Evolutionary conservation across 805 yeast species (phyloP).

Genomic region (Pichia exigua): DNA sequence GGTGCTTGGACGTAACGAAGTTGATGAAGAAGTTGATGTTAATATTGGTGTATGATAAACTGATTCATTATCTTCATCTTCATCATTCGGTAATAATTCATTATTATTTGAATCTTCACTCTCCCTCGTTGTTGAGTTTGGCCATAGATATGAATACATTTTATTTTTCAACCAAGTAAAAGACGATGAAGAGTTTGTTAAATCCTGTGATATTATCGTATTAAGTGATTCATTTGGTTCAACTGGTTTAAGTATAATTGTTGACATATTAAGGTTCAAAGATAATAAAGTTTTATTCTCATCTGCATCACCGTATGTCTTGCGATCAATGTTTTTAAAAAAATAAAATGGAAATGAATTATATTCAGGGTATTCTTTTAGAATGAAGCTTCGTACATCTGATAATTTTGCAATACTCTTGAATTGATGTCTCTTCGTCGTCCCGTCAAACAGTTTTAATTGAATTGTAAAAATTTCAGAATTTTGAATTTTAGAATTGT

Average conservation of each 20-base stretch:
- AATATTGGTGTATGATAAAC: conserved; percentile 23
- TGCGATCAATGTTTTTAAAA: conserved; percentile 48
- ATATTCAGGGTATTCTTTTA: conserved; percentile 39
- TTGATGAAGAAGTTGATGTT: conserved; percentile 10
- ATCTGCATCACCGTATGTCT: conserved; percentile 53
- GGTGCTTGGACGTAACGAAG: conserved; percentile 10
- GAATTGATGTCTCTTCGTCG: conserved; percentile 46
- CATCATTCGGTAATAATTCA: neutral
- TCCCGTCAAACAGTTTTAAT: conserved; percentile 61
- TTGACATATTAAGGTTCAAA: conserved; percentile 60
- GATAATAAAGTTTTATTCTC: conserved; percentile 46
- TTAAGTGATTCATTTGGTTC: conserved; percentile 20
- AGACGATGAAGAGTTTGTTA: conserved; percentile 7
- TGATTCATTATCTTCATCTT: conserved; percentile 18
- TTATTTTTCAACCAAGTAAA: conserved; percentile 23
- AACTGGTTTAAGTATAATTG: conserved; percentile 60
- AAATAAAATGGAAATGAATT: conserved; percentile 43
- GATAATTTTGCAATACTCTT: conserved; percentile 36
- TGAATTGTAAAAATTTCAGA: conserved; percentile 39
- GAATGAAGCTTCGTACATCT: conserved; percentile 57
- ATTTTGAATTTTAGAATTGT: conserved; percentile 14
- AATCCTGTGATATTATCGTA: conserved; percentile 7
- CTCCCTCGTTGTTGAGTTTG: neutral
- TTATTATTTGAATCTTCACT: neutral
- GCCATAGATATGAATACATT: conserved; percentile 15